Evolutionary conservation across 805 yeast genomes (phyloP).

Genomic region (Kazachstania kunashirensis): DNA sequence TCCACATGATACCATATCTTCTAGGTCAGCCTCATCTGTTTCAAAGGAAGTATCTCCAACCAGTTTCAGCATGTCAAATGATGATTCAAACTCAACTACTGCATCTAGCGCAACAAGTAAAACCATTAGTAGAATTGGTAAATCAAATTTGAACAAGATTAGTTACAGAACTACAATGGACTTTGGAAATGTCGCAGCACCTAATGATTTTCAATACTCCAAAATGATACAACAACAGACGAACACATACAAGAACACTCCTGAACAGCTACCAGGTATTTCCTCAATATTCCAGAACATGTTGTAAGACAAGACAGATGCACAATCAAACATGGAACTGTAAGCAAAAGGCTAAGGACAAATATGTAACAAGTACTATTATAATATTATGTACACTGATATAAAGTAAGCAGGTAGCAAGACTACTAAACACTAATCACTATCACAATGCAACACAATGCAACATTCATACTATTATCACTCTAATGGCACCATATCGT

Average conservation of each 20-base stretch:
- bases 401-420: no score
- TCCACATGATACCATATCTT: background rate
- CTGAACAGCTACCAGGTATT: slow-evolving; percentile 21
- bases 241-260: background rate
- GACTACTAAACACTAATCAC: no score
- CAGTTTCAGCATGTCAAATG: slow-evolving; percentile 7
- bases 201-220: no score
- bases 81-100: slow-evolving; percentile 3
- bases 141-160: background rate
- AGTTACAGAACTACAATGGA: background rate
- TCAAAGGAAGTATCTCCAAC: slow-evolving; percentile 17
- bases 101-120: slow-evolving; percentile 3
- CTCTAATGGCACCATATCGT: no score
- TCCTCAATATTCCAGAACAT: slow-evolving; percentile 9
- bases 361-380: no score
- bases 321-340: no score
- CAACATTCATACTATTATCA: no score
- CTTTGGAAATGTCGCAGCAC: background rate
- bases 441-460: no score
- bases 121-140: background rate
- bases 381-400: no score
- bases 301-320: no score
- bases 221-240: no score
- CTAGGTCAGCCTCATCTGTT: slow-evolving; percentile 1
- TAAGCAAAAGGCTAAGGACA: no score